These are phyloP conservation scores for Epichloe brachyelytri DNA, from an alignment of 2,329 filamentous ascomycete genomes.

Conservation along the genomic window DNA sequence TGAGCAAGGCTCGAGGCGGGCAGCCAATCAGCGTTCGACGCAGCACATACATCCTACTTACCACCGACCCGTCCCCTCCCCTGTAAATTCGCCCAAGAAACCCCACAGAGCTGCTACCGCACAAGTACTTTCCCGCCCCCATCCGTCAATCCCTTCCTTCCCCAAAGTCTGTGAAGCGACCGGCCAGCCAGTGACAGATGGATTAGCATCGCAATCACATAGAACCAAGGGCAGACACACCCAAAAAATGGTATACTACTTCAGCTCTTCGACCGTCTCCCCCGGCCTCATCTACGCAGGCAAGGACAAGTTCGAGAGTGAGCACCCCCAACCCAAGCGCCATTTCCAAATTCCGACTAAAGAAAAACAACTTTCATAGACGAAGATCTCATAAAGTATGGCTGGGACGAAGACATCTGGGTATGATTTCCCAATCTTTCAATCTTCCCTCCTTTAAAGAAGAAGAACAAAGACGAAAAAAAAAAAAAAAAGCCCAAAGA, in stretches of 20 bases:
- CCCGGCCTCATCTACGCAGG: constrained; percentile 87
- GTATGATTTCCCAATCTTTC: constrained; percentile 8
- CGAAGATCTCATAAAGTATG: constrained; percentile 89
- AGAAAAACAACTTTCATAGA: constrained; percentile 39
- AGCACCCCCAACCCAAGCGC: constrained; percentile 15
- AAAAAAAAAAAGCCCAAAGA: no score
- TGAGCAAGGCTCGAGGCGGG: no score
- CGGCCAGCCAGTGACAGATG: no score
- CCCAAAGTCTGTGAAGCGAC: neutral
- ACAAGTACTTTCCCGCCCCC: neutral
- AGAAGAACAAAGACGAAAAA: neutral
- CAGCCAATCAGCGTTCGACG: no score
- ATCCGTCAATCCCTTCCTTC: neutral
- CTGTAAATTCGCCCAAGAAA: neutral
- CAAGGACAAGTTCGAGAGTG: constrained; percentile 99
- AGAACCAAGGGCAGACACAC: no score
- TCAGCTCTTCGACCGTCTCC: constrained; percentile 66
- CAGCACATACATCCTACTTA: no score
- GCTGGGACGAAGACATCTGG: constrained; percentile 91
- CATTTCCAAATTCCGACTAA: neutral
- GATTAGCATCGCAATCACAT: no score
- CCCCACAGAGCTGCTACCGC: neutral
- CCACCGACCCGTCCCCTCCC: no score
- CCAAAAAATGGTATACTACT: constrained; percentile 82
- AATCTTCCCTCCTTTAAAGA: neutral